Conservation (phyloP, 257 asterid species). For the Salvia rosmarinus region DNA sequence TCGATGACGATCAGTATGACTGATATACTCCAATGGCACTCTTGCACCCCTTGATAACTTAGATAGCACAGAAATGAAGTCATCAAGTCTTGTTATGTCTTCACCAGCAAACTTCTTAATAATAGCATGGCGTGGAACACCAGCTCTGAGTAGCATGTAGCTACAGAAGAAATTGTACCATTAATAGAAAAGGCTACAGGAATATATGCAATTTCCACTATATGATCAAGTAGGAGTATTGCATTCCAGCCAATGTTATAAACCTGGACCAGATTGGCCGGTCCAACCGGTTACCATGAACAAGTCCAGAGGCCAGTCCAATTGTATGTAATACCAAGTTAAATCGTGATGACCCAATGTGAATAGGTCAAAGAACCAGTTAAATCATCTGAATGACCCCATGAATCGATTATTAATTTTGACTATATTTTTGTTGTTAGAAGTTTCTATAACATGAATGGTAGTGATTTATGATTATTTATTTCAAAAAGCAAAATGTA, state of each 20-base stretch:
- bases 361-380: not conserved
- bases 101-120: constrained; percentile 95
- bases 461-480: not conserved
- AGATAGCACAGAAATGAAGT: constrained; percentile 72
- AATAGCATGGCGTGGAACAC: constrained; percentile 94
- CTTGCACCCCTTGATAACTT: constrained; percentile 92
- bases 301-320: not conserved
- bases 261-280: not conserved
- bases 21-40: constrained; percentile 88
- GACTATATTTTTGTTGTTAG: not conserved
- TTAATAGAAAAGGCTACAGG: constrained; percentile 15
- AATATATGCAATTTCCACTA: constrained; percentile 11
- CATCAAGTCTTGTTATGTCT: constrained; percentile 83
- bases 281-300: not conserved
- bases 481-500: not conserved
- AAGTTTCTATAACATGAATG: not conserved
- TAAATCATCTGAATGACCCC: not conserved
- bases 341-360: not conserved
- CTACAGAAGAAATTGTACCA: constrained; percentile 46
- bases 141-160: constrained; percentile 94
- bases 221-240: constrained; percentile 17
- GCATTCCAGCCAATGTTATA: not conserved
- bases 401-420: not conserved
- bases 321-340: not conserved
- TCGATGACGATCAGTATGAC: constrained; percentile 84